Evolutionary conservation across 306 rosid species (phyloP), one percentile per base, ranked within the genome.

Genomic region (Acacia confusa): DNA sequence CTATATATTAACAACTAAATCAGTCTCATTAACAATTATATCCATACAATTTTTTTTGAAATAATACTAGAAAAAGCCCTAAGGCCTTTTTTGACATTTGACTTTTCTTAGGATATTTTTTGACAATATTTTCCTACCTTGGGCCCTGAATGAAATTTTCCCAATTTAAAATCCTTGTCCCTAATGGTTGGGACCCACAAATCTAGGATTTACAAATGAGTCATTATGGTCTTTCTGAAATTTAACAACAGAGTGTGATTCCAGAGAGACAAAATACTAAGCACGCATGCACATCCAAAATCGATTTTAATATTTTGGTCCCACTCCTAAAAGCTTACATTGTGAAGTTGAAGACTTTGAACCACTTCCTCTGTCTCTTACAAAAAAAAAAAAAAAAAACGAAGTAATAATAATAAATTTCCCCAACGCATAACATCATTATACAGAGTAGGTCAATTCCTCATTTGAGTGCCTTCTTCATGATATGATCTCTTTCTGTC

Each of bases 261-360:
- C 6, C 57, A 70, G 38, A 44, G 38, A 43, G 75, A 70, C 57
- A 70, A 69, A 70, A 43, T 24, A 25, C 6, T 25, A 70, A 25
- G 75, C 57, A 41, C 74, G 75, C 75, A 70, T 70, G 75, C 75
- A 70, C 47, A 41, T 44, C 75, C 34, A 41, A 69, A 36, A 69
- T 40, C 34, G 41, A 69, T 69, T 15, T 20, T n/a, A 41, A 69
- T 41, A 40, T 41, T 69, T 41, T 41, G 32, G 53, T 47, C 27
- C 74, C 74, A 69, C 53, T 2, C 11, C 74, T 22, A 69, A 69
- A 70, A 70, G 74, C 53, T 55, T 4, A 6, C 20, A 70, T 44
- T 24, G 75, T 70, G 22, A 12, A 20, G 57, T 70, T 70, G 57
- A 44, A 70, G 75, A 70, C 75, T 70, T 34, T 6, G 36, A 43